These are phyloP conservation scores for Lanmaoa rubissima DNA, from an alignment of 768 basidiomycete genomes.

Conservation along the genomic window DNA sequence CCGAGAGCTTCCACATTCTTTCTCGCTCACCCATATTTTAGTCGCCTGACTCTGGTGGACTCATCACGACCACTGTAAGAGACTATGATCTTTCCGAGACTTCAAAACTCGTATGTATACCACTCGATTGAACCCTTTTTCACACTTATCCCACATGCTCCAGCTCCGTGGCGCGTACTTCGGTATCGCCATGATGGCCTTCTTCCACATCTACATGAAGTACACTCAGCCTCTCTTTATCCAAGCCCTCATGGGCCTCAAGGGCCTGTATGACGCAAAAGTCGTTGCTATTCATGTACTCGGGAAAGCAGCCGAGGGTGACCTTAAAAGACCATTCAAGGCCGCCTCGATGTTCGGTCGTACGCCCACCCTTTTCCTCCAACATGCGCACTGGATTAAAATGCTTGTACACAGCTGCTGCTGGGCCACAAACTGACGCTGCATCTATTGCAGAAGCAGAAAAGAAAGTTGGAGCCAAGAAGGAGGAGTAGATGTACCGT, in stretches of 20 bases:
- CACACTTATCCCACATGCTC: background rate
- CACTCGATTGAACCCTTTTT: conserved; percentile 15
- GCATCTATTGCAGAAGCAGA: conserved; percentile 88
- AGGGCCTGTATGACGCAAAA: conserved; percentile 85
- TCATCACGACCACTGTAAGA: conserved; percentile 86
- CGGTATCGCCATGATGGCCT: conserved; percentile 83
- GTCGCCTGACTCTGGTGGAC: conserved; percentile 65
- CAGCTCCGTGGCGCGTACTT: conserved; percentile 67
- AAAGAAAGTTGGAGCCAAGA: conserved; percentile 77
- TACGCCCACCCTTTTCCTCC: conserved; percentile 30
- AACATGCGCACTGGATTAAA: background rate
- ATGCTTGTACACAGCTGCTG: conserved; percentile 36
- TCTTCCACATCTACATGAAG: conserved; percentile 92
- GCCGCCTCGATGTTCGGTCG: conserved; percentile 70
- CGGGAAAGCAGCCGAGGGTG: conserved; percentile 77
- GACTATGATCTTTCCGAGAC: conserved; percentile 93
- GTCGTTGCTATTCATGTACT: conserved; percentile 79
- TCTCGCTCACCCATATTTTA: conserved; percentile 21
- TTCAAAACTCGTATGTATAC: conserved; percentile 66
- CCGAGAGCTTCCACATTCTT: background rate
- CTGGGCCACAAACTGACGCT: conserved; percentile 82
- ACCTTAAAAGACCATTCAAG: conserved; percentile 90
- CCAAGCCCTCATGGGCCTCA: conserved; percentile 93
- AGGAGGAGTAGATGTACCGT: conserved; percentile 57
- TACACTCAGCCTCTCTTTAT: conserved; percentile 97